A percentile compares a stretch with the other conserved stretches of the same genome.
Conservation (phyloP, 306 rosid species). For the Lathyrus sativus region DNA sequence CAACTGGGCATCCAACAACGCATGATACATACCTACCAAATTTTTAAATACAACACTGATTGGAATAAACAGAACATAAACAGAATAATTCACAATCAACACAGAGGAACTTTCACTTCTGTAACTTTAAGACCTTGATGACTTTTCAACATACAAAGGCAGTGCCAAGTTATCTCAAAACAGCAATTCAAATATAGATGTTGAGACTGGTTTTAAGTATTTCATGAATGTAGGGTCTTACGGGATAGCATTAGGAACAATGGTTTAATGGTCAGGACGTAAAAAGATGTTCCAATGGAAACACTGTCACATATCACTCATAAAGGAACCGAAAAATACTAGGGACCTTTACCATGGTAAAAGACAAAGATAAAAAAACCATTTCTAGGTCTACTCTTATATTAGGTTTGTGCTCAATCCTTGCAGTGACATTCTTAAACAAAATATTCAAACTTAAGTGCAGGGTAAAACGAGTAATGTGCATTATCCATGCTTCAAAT, state of each 20-base stretch:
- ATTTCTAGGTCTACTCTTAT: no score
- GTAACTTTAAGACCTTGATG: constrained; percentile 17
- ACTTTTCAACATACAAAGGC: constrained; percentile 17
- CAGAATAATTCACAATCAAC: constrained; percentile 32
- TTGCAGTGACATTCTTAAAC: no score
- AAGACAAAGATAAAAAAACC: no score
- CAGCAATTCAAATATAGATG: constrained; percentile 6
- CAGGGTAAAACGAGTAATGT: no score
- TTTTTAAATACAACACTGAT: constrained; percentile 32
- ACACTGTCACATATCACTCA: no score
- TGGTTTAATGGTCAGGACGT: not conserved
- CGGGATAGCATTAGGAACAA: not conserved
- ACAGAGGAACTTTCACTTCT: constrained; percentile 19
- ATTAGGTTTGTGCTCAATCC: no score
- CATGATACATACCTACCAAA: constrained; percentile 84
- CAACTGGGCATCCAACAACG: constrained; percentile 87
- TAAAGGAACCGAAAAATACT: no score
- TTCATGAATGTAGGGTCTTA: not conserved
- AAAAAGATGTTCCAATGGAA: no score
- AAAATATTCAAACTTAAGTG: no score
- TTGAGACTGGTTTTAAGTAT: not conserved
- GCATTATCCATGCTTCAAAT: no score
- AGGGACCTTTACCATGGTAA: no score
- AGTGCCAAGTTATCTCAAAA: not conserved
- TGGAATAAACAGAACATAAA: constrained; percentile 20